Percentiles rank a stretch among this genome's conserved stretches.
Evolutionary conservation across 1,284 basidiomycete species (phyloP).

Genomic region (Hymenochaete sp.): DNA sequence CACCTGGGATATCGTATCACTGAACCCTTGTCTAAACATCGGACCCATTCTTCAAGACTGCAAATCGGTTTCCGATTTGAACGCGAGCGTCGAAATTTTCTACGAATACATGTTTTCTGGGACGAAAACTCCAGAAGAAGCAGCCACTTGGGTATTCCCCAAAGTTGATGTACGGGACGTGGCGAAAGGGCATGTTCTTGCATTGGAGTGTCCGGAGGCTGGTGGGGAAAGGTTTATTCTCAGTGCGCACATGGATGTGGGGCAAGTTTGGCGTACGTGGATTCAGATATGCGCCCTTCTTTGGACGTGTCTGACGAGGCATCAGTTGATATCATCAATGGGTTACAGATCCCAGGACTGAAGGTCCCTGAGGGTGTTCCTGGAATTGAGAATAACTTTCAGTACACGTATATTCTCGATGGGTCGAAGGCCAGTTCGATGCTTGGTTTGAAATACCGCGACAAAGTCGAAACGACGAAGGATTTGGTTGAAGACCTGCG

Average conservation of each 20-base stretch:
- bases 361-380: constrained; percentile 11
- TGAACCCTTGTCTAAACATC: constrained; percentile 16
- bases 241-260: constrained; percentile 14
- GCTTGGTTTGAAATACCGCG: constrained; percentile 12
- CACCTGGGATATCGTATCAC: constrained; percentile 17
- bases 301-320: neutral
- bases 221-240: constrained; percentile 35
- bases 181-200: constrained; percentile 37
- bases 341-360: constrained; percentile 3
- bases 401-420: constrained; percentile 3
- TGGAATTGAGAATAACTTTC: constrained; percentile 7
- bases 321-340: constrained; percentile 14
- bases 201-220: constrained; percentile 33
- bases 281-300: neutral
- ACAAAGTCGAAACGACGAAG: constrained; percentile 10
- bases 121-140: constrained; percentile 19
- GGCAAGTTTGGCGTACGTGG: constrained; percentile 19
- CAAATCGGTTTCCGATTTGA: constrained; percentile 6
- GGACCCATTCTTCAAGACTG: constrained; percentile 16
- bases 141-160: constrained; percentile 28
- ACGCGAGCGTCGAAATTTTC: constrained; percentile 9
- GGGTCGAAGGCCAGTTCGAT: constrained; percentile 4
- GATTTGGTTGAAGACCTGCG: constrained; percentile 15
- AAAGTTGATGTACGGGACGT: constrained; percentile 43
- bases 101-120: constrained; percentile 9